These are phyloP conservation scores for Physcomitrium patens DNA, from an alignment of 225 moss, liverwort and hornwort species.

Conservation along the genomic window DNA sequence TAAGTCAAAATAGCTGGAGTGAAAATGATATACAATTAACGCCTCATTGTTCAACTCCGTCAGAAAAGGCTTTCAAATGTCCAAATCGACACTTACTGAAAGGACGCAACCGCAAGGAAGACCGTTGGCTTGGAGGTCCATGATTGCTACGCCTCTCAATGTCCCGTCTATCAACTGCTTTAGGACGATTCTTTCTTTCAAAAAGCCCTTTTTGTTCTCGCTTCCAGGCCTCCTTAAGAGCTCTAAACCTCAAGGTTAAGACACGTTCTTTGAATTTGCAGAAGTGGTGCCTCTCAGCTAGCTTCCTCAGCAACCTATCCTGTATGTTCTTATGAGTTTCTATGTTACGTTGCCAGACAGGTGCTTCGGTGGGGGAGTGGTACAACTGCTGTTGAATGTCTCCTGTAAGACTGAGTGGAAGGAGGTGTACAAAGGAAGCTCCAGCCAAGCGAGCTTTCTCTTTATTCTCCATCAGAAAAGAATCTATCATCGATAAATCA, in stretches of 20 bases:
- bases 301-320: constrained; percentile 45
- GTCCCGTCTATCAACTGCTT: constrained; percentile 48
- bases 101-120: constrained; percentile 43
- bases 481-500: constrained; percentile 26
- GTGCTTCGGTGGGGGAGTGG: constrained; percentile 42
- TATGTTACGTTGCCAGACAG: constrained; percentile 54
- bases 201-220: constrained; percentile 45
- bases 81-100: constrained; percentile 29
- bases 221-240: constrained; percentile 57
- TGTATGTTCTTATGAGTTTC: constrained; percentile 40
- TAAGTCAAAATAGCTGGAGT: constrained; percentile 1
- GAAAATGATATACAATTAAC: background rate
- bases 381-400: constrained; percentile 31
- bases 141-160: constrained; percentile 35
- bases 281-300: constrained; percentile 38
- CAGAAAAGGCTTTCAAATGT: background rate
- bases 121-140: constrained; percentile 53
- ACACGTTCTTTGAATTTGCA: constrained; percentile 54
- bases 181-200: constrained; percentile 44
- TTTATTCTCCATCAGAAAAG: constrained; percentile 51
- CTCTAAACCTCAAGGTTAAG: constrained; percentile 57
- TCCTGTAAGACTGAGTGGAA: constrained; percentile 24
- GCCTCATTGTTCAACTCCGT: background rate
- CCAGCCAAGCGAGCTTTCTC: constrained; percentile 49
- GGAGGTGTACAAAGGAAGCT: constrained; percentile 40